Evolutionary conservation across 148 eudicot species (phyloP).

Genomic region (Euryodendron excelsum): DNA sequence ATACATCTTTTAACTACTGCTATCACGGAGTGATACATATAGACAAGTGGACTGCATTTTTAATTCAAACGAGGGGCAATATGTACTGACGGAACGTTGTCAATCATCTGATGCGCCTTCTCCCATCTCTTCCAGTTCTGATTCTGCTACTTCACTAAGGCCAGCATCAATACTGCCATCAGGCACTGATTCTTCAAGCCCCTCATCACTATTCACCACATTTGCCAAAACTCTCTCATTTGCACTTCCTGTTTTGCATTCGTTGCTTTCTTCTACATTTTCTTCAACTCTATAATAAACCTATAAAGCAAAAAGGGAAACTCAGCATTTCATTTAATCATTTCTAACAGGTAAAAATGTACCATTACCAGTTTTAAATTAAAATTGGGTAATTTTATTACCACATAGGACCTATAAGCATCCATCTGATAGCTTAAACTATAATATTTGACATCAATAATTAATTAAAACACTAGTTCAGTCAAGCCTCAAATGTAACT

Average conservation of each 20-base stretch:
- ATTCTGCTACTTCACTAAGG: neutral
- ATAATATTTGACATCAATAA: neutral
- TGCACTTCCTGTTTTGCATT: neutral
- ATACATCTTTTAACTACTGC: neutral
- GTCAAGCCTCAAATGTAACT: neutral
- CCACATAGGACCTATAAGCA: neutral
- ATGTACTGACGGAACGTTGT: no score
- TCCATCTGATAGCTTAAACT: neutral
- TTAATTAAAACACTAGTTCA: neutral
- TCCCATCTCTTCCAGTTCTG: slow-evolving; percentile 10
- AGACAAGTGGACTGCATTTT: no score
- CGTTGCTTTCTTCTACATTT: slow-evolving; percentile 12
- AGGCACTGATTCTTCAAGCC: slow-evolving; percentile 9
- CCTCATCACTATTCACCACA: neutral
- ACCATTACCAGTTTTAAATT: neutral
- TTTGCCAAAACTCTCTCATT: slow-evolving; percentile 5
- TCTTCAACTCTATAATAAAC: slow-evolving; percentile 55
- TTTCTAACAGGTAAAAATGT: neutral
- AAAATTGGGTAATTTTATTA: neutral
- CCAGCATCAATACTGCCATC: slow-evolving; percentile 3
- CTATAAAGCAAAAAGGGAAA: slow-evolving; percentile 21
- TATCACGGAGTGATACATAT: no score
- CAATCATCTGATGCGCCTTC: slow-evolving; percentile 13
- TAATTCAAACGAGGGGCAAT: no score
- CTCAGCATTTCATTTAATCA: neutral